Evolutionary conservation across 1,284 basidiomycete species (phyloP).

Genomic region (Fomes fomentarius): DNA sequence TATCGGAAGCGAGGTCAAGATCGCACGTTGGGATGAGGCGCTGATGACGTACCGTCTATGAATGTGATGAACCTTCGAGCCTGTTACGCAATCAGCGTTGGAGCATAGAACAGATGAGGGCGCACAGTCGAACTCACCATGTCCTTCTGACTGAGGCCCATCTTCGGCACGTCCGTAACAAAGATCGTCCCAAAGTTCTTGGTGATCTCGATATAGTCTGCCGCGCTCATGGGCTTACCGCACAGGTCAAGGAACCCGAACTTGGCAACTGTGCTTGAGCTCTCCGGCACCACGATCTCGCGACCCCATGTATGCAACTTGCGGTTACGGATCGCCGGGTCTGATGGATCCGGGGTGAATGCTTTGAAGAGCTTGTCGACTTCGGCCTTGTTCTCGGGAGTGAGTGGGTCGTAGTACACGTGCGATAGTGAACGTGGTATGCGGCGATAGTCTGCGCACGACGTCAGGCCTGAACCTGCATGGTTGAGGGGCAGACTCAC

Average conservation of each 20-base stretch:
- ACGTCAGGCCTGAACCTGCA: neutral
- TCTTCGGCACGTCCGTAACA: conserved; percentile 84
- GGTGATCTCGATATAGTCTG: conserved; percentile 96
- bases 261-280: conserved; percentile 78
- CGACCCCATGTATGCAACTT: conserved; percentile 90
- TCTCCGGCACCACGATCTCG: conserved; percentile 77
- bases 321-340: conserved; percentile 67
- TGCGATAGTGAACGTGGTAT: conserved; percentile 89
- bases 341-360: conserved; percentile 54
- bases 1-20: neutral
- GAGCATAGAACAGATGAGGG: neutral
- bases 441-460: conserved; percentile 81
- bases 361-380: conserved; percentile 85
- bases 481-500: conserved; percentile 42
- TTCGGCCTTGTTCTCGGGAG: conserved; percentile 65
- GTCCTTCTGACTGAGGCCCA: conserved; percentile 90
- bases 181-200: conserved; percentile 89
- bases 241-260: conserved; percentile 92
- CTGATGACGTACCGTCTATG: conserved; percentile 74
- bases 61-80: conserved; percentile 97
- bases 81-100: conserved; percentile 37
- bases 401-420: conserved; percentile 88
- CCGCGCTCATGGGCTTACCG: conserved; percentile 87
- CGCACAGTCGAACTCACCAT: conserved; percentile 49
- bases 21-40: neutral